Percentiles rank a stretch among this genome's conserved stretches.
Conservation (phyloP, 371 early-diverging fungal genomes). For the Synchytrium microbalum region DNA sequence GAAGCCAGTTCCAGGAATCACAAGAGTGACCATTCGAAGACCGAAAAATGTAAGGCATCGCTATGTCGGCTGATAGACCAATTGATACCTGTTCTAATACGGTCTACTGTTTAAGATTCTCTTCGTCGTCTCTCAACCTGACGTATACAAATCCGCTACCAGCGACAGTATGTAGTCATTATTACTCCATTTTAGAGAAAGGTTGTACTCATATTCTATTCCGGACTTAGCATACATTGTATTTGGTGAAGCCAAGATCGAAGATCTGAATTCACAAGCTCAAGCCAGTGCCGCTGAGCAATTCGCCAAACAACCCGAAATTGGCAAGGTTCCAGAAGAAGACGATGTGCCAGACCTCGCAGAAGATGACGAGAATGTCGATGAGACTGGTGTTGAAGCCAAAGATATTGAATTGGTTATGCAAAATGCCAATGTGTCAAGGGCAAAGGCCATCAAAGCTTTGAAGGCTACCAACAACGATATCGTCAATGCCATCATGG, state of each 20-base stretch:
- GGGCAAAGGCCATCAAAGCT: conserved; percentile 88
- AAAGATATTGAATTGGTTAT: conserved; percentile 93
- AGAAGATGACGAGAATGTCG: conserved; percentile 46
- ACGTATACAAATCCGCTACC: conserved; percentile 84
- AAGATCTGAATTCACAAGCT: conserved; percentile 72
- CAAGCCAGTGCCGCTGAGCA: conserved; percentile 50
- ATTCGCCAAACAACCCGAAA: conserved; percentile 23
- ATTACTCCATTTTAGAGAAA: neutral
- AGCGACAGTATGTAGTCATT: conserved; percentile 56
- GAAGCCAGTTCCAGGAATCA: conserved; percentile 77
- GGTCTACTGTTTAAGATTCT: conserved; percentile 45
- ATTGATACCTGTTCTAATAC: neutral
- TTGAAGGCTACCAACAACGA: conserved; percentile 71
- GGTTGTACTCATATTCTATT: conserved; percentile 3
- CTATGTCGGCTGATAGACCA: conserved; percentile 3
- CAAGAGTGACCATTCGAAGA: conserved; percentile 85
- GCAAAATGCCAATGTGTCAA: conserved; percentile 77
- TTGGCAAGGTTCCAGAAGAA: conserved; percentile 27
- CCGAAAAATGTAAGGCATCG: conserved; percentile 51
- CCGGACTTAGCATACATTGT: conserved; percentile 72
- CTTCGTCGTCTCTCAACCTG: conserved; percentile 81
- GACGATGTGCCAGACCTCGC: conserved; percentile 39
- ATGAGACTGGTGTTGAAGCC: conserved; percentile 69
- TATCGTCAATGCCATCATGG: conserved; percentile 96
- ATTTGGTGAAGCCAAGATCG: conserved; percentile 89